These are phyloP conservation scores for Myxozyma udenii DNA, from an alignment of 805 yeast species.

Conservation along the genomic window DNA sequence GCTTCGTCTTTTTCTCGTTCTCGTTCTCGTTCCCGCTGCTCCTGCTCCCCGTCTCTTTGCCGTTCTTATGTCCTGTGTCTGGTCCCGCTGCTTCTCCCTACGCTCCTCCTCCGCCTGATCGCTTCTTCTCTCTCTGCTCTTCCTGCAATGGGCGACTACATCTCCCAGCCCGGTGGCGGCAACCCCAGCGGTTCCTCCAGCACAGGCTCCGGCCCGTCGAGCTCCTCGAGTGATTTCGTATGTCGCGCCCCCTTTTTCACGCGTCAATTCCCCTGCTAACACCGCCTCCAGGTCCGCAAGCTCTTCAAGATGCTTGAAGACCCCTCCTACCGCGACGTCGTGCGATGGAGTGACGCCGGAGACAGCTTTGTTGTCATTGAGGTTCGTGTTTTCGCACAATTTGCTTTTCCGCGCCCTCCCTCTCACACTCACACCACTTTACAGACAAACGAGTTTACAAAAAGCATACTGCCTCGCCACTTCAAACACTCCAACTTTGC, in stretches of 20 bases:
- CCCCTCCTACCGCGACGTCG: conserved; percentile 68
- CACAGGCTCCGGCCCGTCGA: conserved; percentile 3
- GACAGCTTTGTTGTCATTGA: conserved; percentile 85
- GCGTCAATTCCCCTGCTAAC: neutral
- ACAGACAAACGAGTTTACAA: conserved; percentile 78
- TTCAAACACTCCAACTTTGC: conserved; percentile 95
- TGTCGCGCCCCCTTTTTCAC: conserved; percentile 6
- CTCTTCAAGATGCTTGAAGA: conserved; percentile 65
- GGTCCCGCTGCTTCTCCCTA: conserved; percentile 1
- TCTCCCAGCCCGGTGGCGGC: conserved; percentile 14
- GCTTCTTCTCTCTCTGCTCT: neutral
- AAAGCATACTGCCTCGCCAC: conserved; percentile 82
- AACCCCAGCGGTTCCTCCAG: conserved; percentile 23
- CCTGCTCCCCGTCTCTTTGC: neutral
- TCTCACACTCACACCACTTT: neutral
- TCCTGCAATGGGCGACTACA: conserved; percentile 12
- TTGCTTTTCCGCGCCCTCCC: neutral
- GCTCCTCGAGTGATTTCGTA: conserved; percentile 31
- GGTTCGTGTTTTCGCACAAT: conserved; percentile 30
- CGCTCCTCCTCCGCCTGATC: conserved; percentile 1
- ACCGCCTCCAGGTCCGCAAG: conserved; percentile 22
- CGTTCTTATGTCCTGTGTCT: neutral
- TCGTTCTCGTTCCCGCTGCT: neutral
- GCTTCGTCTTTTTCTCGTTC: neutral
- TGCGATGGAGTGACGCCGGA: conserved; percentile 83